phyloP scores from a whole-genome alignment of 345 rosid genomes.

The Sisymbrium altissimum region DNA sequence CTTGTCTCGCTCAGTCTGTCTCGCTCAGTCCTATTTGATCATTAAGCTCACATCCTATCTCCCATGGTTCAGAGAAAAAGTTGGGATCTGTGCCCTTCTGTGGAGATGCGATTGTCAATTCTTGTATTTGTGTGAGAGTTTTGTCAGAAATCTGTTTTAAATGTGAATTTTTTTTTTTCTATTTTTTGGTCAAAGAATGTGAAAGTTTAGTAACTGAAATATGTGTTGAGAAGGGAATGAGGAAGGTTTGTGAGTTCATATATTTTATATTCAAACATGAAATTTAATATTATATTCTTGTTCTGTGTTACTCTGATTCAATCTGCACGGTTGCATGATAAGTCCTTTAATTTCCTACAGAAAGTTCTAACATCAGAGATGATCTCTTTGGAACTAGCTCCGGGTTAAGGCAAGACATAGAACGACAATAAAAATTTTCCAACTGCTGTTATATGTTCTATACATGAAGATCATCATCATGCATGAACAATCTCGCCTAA shows the following conservation, averaged over 20 bases:
- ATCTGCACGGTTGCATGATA: slow-evolving; percentile 69
- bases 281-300: too few relatives aligned
- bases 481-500: slow-evolving; percentile 40
- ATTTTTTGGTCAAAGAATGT: too few relatives aligned
- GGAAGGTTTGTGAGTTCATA: not conserved
- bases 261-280: too few relatives aligned
- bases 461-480: slow-evolving; percentile 72
- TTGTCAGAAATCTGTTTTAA: not conserved
- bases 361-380: slow-evolving; percentile 45
- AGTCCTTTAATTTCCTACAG: slow-evolving; percentile 51
- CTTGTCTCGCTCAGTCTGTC: too few relatives aligned
- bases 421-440: slow-evolving; percentile 43
- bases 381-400: slow-evolving; percentile 45
- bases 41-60: too few relatives aligned
- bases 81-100: too few relatives aligned
- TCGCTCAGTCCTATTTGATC: too few relatives aligned
- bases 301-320: slow-evolving; percentile 39
- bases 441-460: slow-evolving; percentile 63
- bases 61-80: too few relatives aligned
- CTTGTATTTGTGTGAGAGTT: not conserved
- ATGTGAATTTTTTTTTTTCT: too few relatives aligned
- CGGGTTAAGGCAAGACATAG: slow-evolving; percentile 44
- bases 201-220: too few relatives aligned
- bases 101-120: not conserved
- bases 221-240: not conserved